phyloP scores from a whole-genome alignment of 108 stramenopile genomes.

The Nitzschia palea region DNA sequence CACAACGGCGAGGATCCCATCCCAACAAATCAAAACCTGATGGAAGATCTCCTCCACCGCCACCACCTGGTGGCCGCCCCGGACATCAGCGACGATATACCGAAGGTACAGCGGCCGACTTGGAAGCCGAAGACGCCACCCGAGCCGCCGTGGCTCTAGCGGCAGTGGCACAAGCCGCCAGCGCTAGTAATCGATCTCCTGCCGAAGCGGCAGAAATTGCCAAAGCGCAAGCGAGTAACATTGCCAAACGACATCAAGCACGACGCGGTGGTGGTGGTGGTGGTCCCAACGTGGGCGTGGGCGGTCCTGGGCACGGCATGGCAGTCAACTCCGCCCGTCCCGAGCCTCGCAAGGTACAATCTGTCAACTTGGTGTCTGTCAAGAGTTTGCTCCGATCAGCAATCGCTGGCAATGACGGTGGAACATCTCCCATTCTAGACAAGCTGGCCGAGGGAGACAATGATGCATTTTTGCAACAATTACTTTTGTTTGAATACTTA shows the following conservation, averaged over 20 bases:
- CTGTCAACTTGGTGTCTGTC: conserved; percentile 27
- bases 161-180: conserved; percentile 54
- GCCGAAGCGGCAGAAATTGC: conserved; percentile 54
- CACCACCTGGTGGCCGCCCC: conserved; percentile 1
- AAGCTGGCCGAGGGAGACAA: conserved; percentile 46
- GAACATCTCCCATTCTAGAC: conserved; percentile 1
- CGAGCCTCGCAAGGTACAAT: conserved; percentile 32
- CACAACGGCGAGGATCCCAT: background rate
- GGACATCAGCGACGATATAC: background rate
- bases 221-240: conserved; percentile 34
- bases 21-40: background rate
- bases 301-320: background rate
- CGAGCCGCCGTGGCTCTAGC: conserved; percentile 43
- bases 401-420: conserved; percentile 3
- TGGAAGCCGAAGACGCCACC: conserved; percentile 28
- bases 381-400: conserved; percentile 29
- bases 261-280: background rate
- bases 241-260: conserved; percentile 27
- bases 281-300: background rate
- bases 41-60: background rate
- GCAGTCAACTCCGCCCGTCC: conserved; percentile 9
- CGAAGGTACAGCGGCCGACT: background rate
- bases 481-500: conserved; percentile 49
- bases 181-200: conserved; percentile 44
- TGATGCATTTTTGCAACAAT: conserved; percentile 46